A percentile compares a stretch with the other conserved stretches of the same genome.
Conservation (phyloP, 805 yeast species). For the Teunomyces tritomae region DNA sequence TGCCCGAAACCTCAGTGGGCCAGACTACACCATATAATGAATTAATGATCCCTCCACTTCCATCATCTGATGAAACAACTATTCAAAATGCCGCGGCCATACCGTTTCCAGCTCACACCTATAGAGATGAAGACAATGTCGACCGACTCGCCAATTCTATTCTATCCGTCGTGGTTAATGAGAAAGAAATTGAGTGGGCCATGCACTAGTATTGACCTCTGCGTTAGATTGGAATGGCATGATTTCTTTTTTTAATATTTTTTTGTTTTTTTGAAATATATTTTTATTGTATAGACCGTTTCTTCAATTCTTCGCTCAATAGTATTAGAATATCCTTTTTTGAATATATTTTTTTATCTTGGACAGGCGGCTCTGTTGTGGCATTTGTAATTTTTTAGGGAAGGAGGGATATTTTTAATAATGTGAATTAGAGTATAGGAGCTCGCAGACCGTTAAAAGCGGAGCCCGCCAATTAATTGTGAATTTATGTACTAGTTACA, state of each 20-base stretch:
- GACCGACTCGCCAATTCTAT: constrained; percentile 18
- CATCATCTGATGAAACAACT: constrained; percentile 1
- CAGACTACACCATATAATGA: background rate
- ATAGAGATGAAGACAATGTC: constrained; percentile 5
- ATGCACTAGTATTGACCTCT: constrained; percentile 3
- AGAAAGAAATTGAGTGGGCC: constrained; percentile 15
- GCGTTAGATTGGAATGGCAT: too few species aligned
- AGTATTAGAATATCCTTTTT: background rate
- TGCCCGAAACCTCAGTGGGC: background rate
- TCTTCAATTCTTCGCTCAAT: background rate
- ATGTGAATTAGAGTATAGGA: background rate
- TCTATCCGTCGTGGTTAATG: constrained; percentile 12
- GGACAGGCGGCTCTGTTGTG: background rate
- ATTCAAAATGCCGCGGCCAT: background rate
- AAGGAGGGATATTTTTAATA: background rate
- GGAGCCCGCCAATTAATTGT: background rate
- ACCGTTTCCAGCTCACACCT: background rate
- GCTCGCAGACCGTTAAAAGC: background rate
- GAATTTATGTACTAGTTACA: background rate
- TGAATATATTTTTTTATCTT: background rate
- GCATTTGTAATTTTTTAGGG: background rate
- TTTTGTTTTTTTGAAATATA: background rate
- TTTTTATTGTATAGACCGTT: background rate
- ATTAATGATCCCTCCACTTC: constrained; percentile 4
- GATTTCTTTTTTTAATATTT: background rate